Percentiles rank a stretch among this genome's conserved stretches.
These are phyloP conservation scores for Tillandsia fasciculata DNA, from an alignment of 176 grass and related monocot species.

Conservation along the genomic window DNA sequence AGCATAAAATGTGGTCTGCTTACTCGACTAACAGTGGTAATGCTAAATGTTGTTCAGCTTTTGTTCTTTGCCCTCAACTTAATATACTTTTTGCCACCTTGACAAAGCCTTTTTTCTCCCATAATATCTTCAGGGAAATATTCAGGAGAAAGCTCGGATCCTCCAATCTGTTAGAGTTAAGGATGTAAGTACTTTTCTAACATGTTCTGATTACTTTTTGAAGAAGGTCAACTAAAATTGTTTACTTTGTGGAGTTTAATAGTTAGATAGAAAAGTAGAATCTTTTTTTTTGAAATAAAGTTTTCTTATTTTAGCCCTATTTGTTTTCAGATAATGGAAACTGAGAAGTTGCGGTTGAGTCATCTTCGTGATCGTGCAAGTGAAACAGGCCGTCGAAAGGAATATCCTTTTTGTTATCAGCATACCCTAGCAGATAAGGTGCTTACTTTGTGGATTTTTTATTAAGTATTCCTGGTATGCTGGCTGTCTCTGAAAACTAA, in stretches of 20 bases:
- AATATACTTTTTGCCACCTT: conserved; percentile 17
- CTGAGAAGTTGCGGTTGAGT: conserved; percentile 74
- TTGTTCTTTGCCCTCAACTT: conserved; percentile 7
- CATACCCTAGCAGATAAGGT: background rate
- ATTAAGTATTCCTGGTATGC: too few relatives aligned
- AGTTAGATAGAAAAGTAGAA: background rate
- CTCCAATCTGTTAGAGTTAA: conserved; percentile 72
- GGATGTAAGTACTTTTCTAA: conserved; percentile 38
- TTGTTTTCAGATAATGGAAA: conserved; percentile 66
- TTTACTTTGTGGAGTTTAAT: background rate
- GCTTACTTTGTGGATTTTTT: too few relatives aligned
- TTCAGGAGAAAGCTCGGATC: conserved; percentile 60
- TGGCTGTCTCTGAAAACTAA: too few relatives aligned
- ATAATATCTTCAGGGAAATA: conserved; percentile 46
- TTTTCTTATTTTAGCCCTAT: conserved; percentile 22
- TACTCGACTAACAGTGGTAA: conserved; percentile 86
- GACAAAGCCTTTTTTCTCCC: conserved; percentile 10
- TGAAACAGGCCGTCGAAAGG: conserved; percentile 89
- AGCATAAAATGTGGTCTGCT: conserved; percentile 70
- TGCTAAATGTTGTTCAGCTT: conserved; percentile 27
- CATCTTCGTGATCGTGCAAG: conserved; percentile 97
- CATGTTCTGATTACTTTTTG: background rate
- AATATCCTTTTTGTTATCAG: conserved; percentile 84
- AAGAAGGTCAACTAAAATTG: background rate
- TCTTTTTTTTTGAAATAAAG: conserved; percentile 17